Base-by-base conservation (phyloP, 306 rosid genomes). In the Bauhinia variegata region DNA sequence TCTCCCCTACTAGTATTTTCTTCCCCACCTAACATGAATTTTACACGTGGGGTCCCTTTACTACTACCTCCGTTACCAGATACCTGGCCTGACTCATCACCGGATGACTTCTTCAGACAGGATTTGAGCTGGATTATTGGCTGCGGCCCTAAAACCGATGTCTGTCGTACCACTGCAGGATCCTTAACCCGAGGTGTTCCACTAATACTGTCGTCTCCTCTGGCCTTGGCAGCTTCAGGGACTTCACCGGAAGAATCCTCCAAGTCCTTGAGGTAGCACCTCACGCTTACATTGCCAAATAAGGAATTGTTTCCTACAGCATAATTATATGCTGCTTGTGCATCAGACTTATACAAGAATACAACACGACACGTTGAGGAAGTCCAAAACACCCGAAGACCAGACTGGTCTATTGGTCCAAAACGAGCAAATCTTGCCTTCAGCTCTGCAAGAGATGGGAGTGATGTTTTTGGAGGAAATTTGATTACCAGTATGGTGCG, bases 11-110 rank as follows among this genome's bases (percentile, higher is more conserved):
- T 81, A n/a, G n/a, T n/a, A 74, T 79, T 80, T 75, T 88, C 99
- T 63, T 95, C 99, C 83, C 96, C 97, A 74, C 84, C 92, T 89
- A 95, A 88, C 89, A 91, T 77, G 91, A 95, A 95, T 85, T 95
- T 95, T 81, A 95, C 99, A 77, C 97, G 99, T 0, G 98, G 71
- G 39, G 87, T 85, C 63, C 89, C 96, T 74, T 87, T 86, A 70
- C 75, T 79, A 86, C 77, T 85, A 75, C 83, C 75, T 46, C 91
- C 91, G 39, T 77, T 81, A 39, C 86, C 83, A 32, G 76, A 43
- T 31, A 76, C 84, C 76, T 81, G 89, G 18, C 87, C 89, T 38
- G 78, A 28, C 70, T 95, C 99, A 4, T 95, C 99, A 2, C 89
- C 88, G 0, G 85, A 49, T 2, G 95, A 46, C 85, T 85, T 95